A percentile compares a stretch with the other conserved stretches of the same genome.
Conservation (phyloP, 305 asterid genomes). For the Fraxinus velutina region DNA sequence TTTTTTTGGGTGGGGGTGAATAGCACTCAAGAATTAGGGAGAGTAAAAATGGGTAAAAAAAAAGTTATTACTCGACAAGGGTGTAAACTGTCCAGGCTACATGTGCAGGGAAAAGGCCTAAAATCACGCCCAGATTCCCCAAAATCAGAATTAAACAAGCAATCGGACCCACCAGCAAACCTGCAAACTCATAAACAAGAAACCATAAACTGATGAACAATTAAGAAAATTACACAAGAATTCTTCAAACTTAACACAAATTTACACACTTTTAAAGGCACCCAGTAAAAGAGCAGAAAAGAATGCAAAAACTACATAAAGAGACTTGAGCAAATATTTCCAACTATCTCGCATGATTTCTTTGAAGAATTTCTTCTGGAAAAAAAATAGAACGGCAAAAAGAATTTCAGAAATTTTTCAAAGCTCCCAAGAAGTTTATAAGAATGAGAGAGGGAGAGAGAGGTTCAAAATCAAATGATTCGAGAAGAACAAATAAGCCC, state of each 20-base stretch:
- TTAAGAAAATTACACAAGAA: neutral
- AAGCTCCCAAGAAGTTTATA: constrained; percentile 12
- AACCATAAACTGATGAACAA: neutral
- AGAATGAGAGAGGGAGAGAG: neutral
- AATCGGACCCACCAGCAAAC: constrained; percentile 75
- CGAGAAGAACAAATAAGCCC: neutral
- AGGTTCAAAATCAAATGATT: constrained; percentile 19
- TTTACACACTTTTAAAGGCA: constrained; percentile 64
- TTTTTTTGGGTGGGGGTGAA: neutral
- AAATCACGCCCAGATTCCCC: constrained; percentile 77
- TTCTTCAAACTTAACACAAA: neutral
- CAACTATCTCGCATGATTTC: constrained; percentile 38
- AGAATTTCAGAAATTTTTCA: neutral
- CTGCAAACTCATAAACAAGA: constrained; percentile 37
- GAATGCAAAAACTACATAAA: constrained; percentile 66
- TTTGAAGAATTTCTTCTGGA: neutral
- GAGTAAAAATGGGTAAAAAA: neutral
- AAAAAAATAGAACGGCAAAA: neutral
- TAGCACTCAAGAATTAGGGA: neutral
- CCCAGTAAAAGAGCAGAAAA: constrained; percentile 68
- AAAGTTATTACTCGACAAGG: constrained; percentile 73
- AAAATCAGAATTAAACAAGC: constrained; percentile 61
- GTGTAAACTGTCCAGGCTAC: constrained; percentile 79
- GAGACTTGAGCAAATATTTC: constrained; percentile 41
- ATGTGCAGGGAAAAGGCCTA: constrained; percentile 86